These are phyloP conservation scores for Cryptococcus sp. DNA, from an alignment of 1,284 basidiomycete genomes.

Conservation along the genomic window DNA sequence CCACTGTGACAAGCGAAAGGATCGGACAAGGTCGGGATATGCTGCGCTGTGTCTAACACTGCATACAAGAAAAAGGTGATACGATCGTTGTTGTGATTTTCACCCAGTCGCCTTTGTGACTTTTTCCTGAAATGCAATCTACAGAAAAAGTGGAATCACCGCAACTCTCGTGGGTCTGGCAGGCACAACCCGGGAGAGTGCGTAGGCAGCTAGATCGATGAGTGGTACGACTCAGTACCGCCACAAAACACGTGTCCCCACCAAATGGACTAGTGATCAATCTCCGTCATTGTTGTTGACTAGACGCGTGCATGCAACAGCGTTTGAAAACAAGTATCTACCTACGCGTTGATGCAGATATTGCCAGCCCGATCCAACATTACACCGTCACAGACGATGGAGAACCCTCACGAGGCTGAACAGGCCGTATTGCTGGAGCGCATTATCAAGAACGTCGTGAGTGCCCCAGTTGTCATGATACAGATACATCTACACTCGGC, in stretches of 20 bases:
- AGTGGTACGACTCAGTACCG: slow-evolving; percentile 5
- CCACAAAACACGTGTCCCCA: neutral
- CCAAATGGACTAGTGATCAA: neutral
- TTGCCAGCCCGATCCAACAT: too few species aligned
- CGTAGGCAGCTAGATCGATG: too few species aligned
- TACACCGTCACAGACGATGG: slow-evolving; percentile 58
- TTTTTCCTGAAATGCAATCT: too few species aligned
- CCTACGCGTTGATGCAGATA: too few species aligned
- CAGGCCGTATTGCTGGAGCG: slow-evolving; percentile 85
- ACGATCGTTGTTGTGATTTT: neutral
- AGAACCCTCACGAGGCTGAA: slow-evolving; percentile 86
- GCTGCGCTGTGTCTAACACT: too few species aligned
- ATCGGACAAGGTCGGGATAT: slow-evolving; percentile 20
- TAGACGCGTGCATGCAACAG: too few species aligned
- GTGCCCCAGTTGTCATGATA: slow-evolving; percentile 34
- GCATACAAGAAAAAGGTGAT: slow-evolving; percentile 9
- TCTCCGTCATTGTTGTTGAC: neutral
- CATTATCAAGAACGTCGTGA: slow-evolving; percentile 83
- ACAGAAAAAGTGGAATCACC: too few species aligned
- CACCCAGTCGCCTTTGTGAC: too few species aligned
- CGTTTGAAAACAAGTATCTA: neutral
- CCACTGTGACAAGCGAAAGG: neutral
- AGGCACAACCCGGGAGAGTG: too few species aligned
- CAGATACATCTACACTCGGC: slow-evolving; percentile 6
- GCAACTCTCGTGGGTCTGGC: too few species aligned